Conservation (phyloP, 805 yeast species). For the Diddensiella santjacobensis region DNA sequence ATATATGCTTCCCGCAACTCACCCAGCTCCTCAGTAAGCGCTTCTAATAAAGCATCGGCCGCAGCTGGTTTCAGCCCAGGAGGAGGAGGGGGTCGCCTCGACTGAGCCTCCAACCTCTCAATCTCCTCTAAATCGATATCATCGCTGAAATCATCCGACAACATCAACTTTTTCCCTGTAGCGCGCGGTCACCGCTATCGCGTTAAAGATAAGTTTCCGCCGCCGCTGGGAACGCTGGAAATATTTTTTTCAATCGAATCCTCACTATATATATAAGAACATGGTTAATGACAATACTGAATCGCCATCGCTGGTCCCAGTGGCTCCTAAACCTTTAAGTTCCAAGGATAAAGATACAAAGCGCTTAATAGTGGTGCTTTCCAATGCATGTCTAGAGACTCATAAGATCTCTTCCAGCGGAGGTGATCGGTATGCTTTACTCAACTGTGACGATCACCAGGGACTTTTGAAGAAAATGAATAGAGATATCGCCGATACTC, state of each 20-base stretch:
- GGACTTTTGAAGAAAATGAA: conserved; percentile 93
- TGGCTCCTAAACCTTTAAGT: conserved; percentile 73
- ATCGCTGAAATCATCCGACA: conserved; percentile 17
- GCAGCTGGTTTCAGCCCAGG: background rate
- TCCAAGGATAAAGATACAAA: conserved; percentile 84
- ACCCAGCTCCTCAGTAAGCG: conserved; percentile 1
- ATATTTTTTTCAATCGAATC: too few relatives aligned
- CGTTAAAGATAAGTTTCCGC: background rate
- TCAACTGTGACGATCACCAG: conserved; percentile 98
- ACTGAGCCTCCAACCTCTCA: conserved; percentile 4
- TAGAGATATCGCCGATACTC: conserved; percentile 93
- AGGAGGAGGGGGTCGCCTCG: background rate
- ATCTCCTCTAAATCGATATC: conserved; percentile 27
- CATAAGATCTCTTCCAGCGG: conserved; percentile 81
- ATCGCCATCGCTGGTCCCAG: conserved; percentile 75
- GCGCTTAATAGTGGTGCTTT: conserved; percentile 87
- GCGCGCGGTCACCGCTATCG: conserved; percentile 3
- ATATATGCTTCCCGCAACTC: conserved; percentile 19
- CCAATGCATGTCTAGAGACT: conserved; percentile 94
- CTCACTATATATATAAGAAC: background rate
- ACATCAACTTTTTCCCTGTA: conserved; percentile 10
- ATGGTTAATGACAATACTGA: background rate
- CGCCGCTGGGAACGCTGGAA: too few relatives aligned
- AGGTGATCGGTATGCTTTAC: conserved; percentile 87
- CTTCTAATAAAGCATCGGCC: background rate